A percentile compares a stretch with the other conserved stretches of the same genome.
Evolutionary conservation across 163 green algal species (phyloP).

Genomic region (Chlamydomonas reinhardtii): DNA sequence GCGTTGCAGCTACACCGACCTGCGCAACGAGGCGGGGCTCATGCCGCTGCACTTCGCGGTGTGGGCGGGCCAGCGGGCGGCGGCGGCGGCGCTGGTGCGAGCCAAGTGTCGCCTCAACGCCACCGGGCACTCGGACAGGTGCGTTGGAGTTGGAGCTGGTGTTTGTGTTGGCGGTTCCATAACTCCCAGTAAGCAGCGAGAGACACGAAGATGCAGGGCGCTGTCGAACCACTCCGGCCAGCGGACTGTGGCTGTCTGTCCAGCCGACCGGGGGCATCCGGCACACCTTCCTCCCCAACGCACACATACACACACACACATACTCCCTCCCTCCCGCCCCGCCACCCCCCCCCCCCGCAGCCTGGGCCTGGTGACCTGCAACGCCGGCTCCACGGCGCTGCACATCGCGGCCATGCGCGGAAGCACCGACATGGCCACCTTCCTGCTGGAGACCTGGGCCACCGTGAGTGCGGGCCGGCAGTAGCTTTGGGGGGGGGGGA

Average conservation of each 20-base stretch:
- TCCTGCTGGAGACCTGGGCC: conserved; percentile 53
- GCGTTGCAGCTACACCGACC: conserved; percentile 52
- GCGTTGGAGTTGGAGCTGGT: neutral
- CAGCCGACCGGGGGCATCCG: no score
- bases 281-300: no score
- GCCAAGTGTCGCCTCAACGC: conserved; percentile 50
- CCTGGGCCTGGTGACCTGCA: conserved; percentile 52
- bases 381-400: conserved; percentile 56
- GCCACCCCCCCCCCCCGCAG: neutral
- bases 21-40: conserved; percentile 60
- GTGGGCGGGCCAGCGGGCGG: conserved; percentile 36
- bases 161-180: no score
- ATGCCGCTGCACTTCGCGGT: conserved; percentile 59
- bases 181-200: no score
- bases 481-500: no score
- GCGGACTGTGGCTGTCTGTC: no score
- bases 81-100: conserved; percentile 6
- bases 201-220: no score
- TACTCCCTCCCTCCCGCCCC: no score
- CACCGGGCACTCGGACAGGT: conserved; percentile 46
- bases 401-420: conserved; percentile 54
- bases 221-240: no score
- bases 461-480: conserved; percentile 26
- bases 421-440: conserved; percentile 38
- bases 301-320: neutral